Evolutionary conservation across 768 basidiomycete species (phyloP), one percentile per base, ranked within the genome.

Genomic region (Russula emetica): DNA sequence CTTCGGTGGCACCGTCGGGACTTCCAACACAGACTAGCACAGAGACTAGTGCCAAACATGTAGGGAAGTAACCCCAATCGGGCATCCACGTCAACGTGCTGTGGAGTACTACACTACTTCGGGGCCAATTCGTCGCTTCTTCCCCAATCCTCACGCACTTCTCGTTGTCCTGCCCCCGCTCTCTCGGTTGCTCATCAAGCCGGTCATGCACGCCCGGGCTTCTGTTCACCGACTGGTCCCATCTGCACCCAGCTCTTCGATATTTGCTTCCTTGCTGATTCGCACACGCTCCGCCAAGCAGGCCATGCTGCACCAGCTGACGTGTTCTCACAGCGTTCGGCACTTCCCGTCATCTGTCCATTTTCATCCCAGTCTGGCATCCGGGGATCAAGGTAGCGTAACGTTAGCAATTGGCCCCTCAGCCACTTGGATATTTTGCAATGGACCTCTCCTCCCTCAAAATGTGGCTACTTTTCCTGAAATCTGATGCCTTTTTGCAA

Each of bases 221-320:
- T 40, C 7, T n/a, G 14, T 32, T 24, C 18, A 50, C 63, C n/a
- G 13, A 50, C 52, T 45, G 38, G 54, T 56, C 40, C 36, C 38
- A 51, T 34, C 52, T 64, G 58, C 20, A 45, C 10, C 8, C 51
- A 47, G 32, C 51, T 54, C 53, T 47, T 50, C 18, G 44, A 5
- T 52, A 16, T 42, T 3, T 26, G 18, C 22, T 4, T 8, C 16
- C 8, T 50, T 20, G 20, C 24, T 2, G 44, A 30, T 30, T 40
- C 42, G 14, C 53, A 40, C n/a, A 2, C 18, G 20, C 36, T 42
- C 24, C 38, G 38, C 49, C 38, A 32, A 5, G 32, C 32, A 16
- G 54, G 9, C 24, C 44, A 24, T 44, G 28, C 9, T 28, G 13
- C 28, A n/a, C 55, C 64, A 65, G 49, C 64, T 65, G 64, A 65